These are phyloP conservation scores for Silybum marianum DNA, from an alignment of 129 eudicot species.

Conservation along the genomic window DNA sequence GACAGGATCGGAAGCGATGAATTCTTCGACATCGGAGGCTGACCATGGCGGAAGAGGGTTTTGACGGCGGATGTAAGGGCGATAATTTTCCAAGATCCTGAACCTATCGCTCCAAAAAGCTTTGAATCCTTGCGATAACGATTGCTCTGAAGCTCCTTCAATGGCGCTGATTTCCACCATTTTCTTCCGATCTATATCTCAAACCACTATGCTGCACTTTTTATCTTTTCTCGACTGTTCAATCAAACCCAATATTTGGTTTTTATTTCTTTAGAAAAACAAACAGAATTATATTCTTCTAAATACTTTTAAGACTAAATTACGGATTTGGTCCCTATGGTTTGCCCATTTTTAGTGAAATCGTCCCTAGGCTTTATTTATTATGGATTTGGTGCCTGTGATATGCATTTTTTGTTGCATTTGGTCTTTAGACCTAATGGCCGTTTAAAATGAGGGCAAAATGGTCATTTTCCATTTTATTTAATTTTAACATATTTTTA, in stretches of 20 bases:
- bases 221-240: slow-evolving; percentile 12
- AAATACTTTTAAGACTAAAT: too few relatives aligned
- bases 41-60: slow-evolving; percentile 67
- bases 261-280: too few relatives aligned
- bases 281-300: too few relatives aligned
- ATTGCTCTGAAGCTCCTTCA: slow-evolving; percentile 31
- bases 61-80: slow-evolving; percentile 54
- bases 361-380: too few relatives aligned
- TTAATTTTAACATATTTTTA: too few relatives aligned
- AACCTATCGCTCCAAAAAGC: slow-evolving; percentile 56
- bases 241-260: neutral
- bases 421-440: too few relatives aligned
- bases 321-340: too few relatives aligned
- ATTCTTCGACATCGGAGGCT: slow-evolving; percentile 59
- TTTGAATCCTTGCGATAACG: slow-evolving; percentile 32
- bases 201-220: neutral
- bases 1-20: slow-evolving; percentile 75
- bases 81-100: slow-evolving; percentile 44
- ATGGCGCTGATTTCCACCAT: slow-evolving; percentile 24
- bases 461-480: too few relatives aligned
- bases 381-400: too few relatives aligned
- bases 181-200: slow-evolving; percentile 17
- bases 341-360: too few relatives aligned
- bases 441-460: too few relatives aligned
- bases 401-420: too few relatives aligned